Evolutionary conservation across 2,329 filamentous ascomycete species (phyloP).

Genomic region (Didymella glomerata): DNA sequence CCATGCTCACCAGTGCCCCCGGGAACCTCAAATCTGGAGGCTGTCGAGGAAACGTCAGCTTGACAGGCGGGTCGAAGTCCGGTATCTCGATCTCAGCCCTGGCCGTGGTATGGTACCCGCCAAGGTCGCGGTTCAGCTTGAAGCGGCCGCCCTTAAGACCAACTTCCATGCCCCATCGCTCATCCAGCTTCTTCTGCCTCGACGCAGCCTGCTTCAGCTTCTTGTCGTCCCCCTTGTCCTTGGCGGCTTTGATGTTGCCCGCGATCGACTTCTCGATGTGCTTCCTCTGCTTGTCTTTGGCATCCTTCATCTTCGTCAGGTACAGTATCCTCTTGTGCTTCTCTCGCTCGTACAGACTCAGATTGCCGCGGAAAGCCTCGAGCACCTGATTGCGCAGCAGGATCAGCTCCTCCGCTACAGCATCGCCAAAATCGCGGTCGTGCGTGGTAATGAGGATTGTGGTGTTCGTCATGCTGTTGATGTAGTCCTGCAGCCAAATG

Average conservation of each 20-base stretch:
- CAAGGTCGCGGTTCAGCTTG: constrained; percentile 79
- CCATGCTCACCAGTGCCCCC: constrained; percentile 75
- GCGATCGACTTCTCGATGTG: constrained; percentile 82
- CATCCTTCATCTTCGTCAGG: constrained; percentile 78
- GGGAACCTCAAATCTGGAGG: constrained; percentile 77
- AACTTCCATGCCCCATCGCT: constrained; percentile 79
- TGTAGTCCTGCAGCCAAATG: constrained; percentile 81
- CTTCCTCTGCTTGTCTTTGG: constrained; percentile 79
- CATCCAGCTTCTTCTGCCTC: constrained; percentile 83
- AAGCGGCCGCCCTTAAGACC: constrained; percentile 76
- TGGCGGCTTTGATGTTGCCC: constrained; percentile 77
- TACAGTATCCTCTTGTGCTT: constrained; percentile 72
- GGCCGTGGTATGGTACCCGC: constrained; percentile 57
- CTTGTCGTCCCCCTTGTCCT: constrained; percentile 81
- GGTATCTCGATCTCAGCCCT: constrained; percentile 77
- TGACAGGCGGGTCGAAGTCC: constrained; percentile 63
- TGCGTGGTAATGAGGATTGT: constrained; percentile 84
- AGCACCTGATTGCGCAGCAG: constrained; percentile 77
- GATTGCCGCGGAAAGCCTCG: constrained; percentile 77
- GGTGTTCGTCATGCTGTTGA: constrained; percentile 64
- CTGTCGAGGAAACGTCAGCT: constrained; percentile 66
- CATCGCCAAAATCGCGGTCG: constrained; percentile 81
- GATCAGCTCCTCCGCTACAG: constrained; percentile 77
- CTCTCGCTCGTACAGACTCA: constrained; percentile 75
- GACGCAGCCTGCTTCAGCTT: constrained; percentile 86